These are phyloP conservation scores for Pachyrhizus erosus DNA, from an alignment of 306 rosid species.

Conservation along the genomic window DNA sequence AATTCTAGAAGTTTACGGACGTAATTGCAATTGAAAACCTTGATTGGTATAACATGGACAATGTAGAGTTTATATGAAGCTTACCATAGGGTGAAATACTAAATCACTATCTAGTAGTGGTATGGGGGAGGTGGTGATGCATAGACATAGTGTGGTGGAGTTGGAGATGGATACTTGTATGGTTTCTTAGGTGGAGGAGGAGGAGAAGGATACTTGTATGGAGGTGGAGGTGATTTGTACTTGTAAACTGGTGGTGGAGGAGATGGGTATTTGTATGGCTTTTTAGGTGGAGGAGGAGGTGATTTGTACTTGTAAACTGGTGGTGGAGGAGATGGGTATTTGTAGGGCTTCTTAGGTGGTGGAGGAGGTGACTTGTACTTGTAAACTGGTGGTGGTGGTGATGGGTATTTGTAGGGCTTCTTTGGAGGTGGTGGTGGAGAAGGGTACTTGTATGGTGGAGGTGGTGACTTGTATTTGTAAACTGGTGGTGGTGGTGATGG, in stretches of 20 bases:
- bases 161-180: neutral
- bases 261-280: neutral
- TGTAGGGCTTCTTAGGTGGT: neutral
- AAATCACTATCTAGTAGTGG: neutral
- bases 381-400: slow-evolving; percentile 10
- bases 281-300: neutral
- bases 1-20: neutral
- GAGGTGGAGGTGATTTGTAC: neutral
- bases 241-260: neutral
- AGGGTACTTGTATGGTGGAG: neutral
- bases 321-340: slow-evolving; percentile 18
- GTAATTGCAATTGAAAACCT: neutral
- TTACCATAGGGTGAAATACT: neutral
- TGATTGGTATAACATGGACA: neutral
- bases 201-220: slow-evolving; percentile 2
- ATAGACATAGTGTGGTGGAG: slow-evolving; percentile 51
- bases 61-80: neutral
- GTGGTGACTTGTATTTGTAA: no score
- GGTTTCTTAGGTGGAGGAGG: neutral
- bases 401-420: slow-evolving; percentile 8
- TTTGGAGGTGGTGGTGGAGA: neutral
- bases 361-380: neutral
- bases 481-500: neutral
- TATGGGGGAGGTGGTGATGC: neutral
- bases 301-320: neutral